A percentile compares a stretch with the other conserved stretches of the same genome.
Conservation (phyloP, 2,329 filamentous ascomycete genomes). For the Proliferodiscus dingleyae region DNA sequence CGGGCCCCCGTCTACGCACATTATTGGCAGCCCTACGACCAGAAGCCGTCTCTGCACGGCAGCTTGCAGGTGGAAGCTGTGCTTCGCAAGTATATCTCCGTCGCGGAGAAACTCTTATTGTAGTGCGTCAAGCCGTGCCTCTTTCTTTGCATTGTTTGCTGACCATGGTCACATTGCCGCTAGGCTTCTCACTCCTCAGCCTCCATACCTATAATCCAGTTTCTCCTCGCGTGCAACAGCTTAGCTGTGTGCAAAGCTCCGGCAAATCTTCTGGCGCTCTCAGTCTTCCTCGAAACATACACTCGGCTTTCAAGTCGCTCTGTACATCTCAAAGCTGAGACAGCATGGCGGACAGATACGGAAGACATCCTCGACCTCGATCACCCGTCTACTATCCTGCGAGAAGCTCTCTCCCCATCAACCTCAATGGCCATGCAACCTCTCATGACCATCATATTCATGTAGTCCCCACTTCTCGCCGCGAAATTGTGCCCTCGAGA, state of each 20-base stretch:
- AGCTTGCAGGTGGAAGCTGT: too few species aligned
- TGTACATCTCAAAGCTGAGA: background rate
- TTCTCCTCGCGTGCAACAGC: constrained; percentile 13
- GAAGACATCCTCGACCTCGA: constrained; percentile 40
- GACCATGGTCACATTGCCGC: background rate
- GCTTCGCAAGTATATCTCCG: too few species aligned
- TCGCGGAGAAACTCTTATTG: too few species aligned
- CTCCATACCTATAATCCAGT: background rate
- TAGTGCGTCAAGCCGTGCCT: background rate
- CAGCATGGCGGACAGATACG: constrained; percentile 46
- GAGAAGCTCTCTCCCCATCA: constrained; percentile 49
- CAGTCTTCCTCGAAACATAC: constrained; percentile 1
- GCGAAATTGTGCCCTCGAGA: constrained; percentile 31
- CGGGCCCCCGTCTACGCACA: too few species aligned
- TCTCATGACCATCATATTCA: constrained; percentile 50
- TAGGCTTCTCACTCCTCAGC: background rate
- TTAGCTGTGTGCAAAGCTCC: constrained; percentile 5
- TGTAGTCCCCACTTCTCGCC: constrained; percentile 41
- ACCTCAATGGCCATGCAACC: constrained; percentile 28
- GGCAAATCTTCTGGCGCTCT: constrained; percentile 9
- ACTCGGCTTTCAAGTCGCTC: background rate
- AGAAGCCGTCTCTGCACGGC: too few species aligned
- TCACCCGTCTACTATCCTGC: constrained; percentile 46
- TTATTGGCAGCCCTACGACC: too few species aligned
- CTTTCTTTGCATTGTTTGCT: constrained; percentile 3